Evolutionary conservation across 139 green algal genomes (phyloP).

Genomic region (Auxenochlorella protothecoides): DNA sequence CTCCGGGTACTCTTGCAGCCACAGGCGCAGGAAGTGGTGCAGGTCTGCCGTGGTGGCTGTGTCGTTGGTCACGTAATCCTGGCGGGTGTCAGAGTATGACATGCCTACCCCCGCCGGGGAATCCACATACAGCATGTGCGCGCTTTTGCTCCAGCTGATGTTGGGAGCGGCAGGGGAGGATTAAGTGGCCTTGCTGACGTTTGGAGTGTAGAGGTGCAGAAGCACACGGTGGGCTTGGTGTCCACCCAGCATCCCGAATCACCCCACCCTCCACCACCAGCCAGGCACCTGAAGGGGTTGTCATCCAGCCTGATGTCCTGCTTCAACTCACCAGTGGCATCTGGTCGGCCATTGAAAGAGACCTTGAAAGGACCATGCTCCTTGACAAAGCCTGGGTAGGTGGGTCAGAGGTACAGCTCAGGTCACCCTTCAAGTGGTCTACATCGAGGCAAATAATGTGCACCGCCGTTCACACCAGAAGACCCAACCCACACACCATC

Average conservation of each 20-base stretch:
- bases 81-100: slow-evolving; percentile 15
- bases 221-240: too few species aligned
- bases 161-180: too few species aligned
- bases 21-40: slow-evolving; percentile 46
- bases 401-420: too few species aligned
- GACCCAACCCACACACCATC: slow-evolving; percentile 2
- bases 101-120: slow-evolving; percentile 33
- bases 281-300: slow-evolving; percentile 38
- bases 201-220: too few species aligned
- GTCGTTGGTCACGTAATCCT: slow-evolving; percentile 26
- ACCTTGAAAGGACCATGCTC: slow-evolving; percentile 46
- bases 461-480: too few species aligned
- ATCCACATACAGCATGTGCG: slow-evolving; percentile 57
- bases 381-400: slow-evolving; percentile 29
- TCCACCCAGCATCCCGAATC: too few species aligned
- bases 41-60: slow-evolving; percentile 42
- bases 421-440: too few species aligned
- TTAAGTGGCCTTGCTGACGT: too few species aligned
- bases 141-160: slow-evolving; percentile 49
- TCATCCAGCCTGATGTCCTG: slow-evolving; percentile 22
- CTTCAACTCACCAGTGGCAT: slow-evolving; percentile 16
- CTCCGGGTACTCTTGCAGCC: slow-evolving; percentile 33
- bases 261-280: too few species aligned
- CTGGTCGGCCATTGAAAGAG: slow-evolving; percentile 11
- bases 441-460: too few species aligned